These are phyloP conservation scores for Grosmannia clavigera DNA, from an alignment of 2,329 filamentous ascomycete genomes.

Conservation along the genomic window DNA sequence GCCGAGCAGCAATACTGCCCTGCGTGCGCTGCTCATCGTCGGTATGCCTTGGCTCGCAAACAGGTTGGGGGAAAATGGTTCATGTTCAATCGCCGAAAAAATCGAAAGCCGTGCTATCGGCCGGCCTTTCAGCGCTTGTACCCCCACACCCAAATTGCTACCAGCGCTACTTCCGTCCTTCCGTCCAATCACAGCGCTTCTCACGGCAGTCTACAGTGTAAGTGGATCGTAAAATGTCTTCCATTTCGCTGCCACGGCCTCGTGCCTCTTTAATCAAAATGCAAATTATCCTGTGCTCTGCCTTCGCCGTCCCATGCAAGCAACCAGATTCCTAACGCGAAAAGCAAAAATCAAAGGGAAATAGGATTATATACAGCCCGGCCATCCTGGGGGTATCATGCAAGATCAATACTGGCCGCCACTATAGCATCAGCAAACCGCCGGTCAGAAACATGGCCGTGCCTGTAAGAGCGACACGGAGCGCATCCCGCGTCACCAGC, in stretches of 20 bases:
- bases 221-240: background rate
- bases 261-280: background rate
- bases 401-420: background rate
- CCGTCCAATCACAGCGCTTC: background rate
- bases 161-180: background rate
- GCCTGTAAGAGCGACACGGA: conserved; percentile 3
- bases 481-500: conserved; percentile 4
- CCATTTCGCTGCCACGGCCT: background rate
- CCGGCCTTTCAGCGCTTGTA: background rate
- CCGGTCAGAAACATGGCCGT: conserved; percentile 7
- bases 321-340: background rate
- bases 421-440: conserved; percentile 6
- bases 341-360: background rate
- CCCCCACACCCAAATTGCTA: background rate
- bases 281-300: background rate
- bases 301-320: background rate
- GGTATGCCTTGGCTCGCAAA: background rate
- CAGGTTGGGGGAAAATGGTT: background rate
- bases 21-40: conserved; percentile 9
- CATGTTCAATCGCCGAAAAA: background rate
- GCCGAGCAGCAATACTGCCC: conserved; percentile 6
- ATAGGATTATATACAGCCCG: background rate
- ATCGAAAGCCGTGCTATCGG: background rate
- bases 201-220: background rate
- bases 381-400: background rate